Evolutionary conservation across 805 yeast species (phyloP), one percentile per base, ranked within the genome.

Genomic region (Kregervanrija fluxuum): DNA sequence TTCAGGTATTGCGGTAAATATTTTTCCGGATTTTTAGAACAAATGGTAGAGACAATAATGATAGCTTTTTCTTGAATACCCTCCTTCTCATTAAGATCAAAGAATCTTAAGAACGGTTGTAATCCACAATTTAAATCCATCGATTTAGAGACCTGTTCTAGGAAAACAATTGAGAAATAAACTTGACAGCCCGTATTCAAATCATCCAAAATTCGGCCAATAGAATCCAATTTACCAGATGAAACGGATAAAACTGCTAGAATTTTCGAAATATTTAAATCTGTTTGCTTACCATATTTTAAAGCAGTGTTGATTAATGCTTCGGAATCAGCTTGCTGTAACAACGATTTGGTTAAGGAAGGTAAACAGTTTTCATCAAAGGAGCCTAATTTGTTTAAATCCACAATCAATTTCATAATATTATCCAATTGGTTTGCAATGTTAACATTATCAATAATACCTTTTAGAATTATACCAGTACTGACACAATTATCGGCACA

Each of bases 31-130:
- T 75, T 65, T 33, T 62, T 61, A 3, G 71, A 61, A 9, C 74
- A 65, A 17, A 77, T 56, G 11, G 72, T 68, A 1, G 85, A 83
- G 30, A 79, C 56, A 0, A 82, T 68, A 40, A 71, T 69, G 1
- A 83, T 74, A 1, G 83, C 70, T 16, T 75, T 74, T 8, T 66
- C 49, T 43, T 68, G 68, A 5, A 73, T 54, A 11, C 15, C 13
- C 33, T 71, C 73, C 10, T 66, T 57, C 3, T 57, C 53, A 2
- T 47, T 22, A 4, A 50, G 52, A 9, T 55, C 56, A 16, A 47
- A 71, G 55, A 46, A 64, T 54, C 14, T 44, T 47, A 51, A 61
- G 58, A 51, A 79, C 13, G 70, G 63, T 1, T 60, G 66, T 28
- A 73, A 52, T 3, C 66, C 57, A 15, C 67, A 51, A 4, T 60